A percentile compares a stretch with the other conserved stretches of the same genome.
Conservation (phyloP, 148 eudicot species). For the Polygonum maritimum region DNA sequence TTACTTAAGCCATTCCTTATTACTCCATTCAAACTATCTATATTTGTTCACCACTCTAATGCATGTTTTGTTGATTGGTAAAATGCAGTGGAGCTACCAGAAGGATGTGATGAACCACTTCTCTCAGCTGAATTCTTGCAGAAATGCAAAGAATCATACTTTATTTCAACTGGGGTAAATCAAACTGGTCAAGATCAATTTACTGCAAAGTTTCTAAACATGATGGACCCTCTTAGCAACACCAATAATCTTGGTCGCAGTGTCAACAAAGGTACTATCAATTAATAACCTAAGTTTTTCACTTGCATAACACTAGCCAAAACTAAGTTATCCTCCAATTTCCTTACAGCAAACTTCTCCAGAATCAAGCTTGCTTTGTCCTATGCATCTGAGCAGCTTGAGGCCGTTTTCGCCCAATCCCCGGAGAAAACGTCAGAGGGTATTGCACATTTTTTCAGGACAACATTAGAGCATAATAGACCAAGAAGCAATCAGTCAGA, state of each 20-base stretch:
- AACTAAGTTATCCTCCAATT: not conserved
- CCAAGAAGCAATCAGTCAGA: not conserved
- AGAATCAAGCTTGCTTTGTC: constrained; percentile 1
- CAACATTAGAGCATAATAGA: not conserved
- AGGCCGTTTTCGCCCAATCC: not conserved
- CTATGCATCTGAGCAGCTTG: not conserved
- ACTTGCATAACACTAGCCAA: not conserved
- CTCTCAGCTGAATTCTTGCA: constrained; percentile 20
- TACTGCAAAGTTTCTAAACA: constrained; percentile 30
- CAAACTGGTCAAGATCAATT: constrained; percentile 14
- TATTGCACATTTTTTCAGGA: not conserved
- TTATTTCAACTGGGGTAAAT: not conserved
- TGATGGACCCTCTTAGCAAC: constrained; percentile 46
- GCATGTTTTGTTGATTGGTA: not conserved
- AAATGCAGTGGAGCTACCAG: constrained; percentile 22
- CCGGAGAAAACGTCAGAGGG: not conserved
- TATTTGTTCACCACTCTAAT: constrained; percentile 5
- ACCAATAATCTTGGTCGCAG: constrained; percentile 50
- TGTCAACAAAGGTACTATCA: constrained; percentile 28
- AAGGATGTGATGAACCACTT: constrained; percentile 17
- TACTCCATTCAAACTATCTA: not conserved
- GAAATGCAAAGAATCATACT: constrained; percentile 14
- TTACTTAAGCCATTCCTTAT: not conserved
- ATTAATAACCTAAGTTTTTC: not conserved
- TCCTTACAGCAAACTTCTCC: not conserved